Conservation (phyloP, 2,329 filamentous ascomycete genomes). For the Fusarium mexicanum region DNA sequence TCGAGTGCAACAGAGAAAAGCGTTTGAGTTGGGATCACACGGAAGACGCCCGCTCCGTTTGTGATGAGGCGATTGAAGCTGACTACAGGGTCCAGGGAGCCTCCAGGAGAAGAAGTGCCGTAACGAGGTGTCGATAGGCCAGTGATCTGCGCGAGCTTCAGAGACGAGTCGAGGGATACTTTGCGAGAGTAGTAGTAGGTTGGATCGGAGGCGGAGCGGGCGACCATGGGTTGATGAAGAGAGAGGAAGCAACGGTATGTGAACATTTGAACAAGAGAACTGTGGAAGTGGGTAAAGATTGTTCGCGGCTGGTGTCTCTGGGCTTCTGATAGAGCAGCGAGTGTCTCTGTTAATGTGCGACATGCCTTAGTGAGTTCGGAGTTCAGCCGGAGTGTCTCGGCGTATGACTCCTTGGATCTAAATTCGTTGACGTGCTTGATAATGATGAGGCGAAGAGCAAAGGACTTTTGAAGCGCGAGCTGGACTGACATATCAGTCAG, state of each 20-base stretch:
- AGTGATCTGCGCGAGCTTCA: constrained; percentile 49
- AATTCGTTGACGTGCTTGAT: constrained; percentile 60
- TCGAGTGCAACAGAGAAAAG: constrained; percentile 58
- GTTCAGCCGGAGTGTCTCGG: constrained; percentile 58
- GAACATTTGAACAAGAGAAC: constrained; percentile 54
- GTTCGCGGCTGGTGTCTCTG: constrained; percentile 33
- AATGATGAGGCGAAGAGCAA: constrained; percentile 55
- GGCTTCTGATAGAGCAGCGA: constrained; percentile 49
- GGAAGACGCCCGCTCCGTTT: constrained; percentile 55
- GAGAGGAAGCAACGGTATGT: constrained; percentile 60
- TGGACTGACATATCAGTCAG: constrained; percentile 61
- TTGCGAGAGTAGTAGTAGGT: constrained; percentile 64
- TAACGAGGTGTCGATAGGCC: constrained; percentile 38
- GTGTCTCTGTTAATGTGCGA: constrained; percentile 46
- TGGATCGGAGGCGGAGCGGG: constrained; percentile 55
- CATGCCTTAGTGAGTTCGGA: constrained; percentile 55
- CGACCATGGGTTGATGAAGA: constrained; percentile 63
- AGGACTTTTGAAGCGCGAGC: constrained; percentile 56
- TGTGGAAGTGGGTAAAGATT: constrained; percentile 52
- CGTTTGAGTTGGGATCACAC: constrained; percentile 52
- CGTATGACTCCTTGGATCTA: constrained; percentile 54
- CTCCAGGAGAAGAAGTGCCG: constrained; percentile 18
- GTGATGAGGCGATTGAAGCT: constrained; percentile 53
- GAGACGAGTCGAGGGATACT: constrained; percentile 56
- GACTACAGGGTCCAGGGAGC: constrained; percentile 31